Evolutionary conservation across 805 yeast genomes (phyloP).

Genomic region (Wickerhamomyces subpelliculosus): DNA sequence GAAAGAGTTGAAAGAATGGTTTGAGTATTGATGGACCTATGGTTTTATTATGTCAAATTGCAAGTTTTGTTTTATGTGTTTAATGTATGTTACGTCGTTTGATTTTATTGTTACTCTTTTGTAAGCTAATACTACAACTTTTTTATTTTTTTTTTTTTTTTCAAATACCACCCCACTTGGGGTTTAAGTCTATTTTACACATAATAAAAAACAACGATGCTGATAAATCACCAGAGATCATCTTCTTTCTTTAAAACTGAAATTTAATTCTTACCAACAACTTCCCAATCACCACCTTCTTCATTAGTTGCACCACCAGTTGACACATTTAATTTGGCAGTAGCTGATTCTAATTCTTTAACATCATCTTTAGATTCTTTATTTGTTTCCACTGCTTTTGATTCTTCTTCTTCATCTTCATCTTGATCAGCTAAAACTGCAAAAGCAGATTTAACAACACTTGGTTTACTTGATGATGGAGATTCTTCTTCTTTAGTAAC

Average conservation of each 20-base stretch:
- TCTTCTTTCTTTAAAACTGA: too few relatives aligned
- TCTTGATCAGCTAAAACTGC: slow-evolving; percentile 45
- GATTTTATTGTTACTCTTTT: background rate
- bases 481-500: slow-evolving; percentile 5
- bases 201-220: too few relatives aligned
- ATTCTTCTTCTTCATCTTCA: slow-evolving; percentile 39
- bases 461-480: too few relatives aligned
- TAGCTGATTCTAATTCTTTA: slow-evolving; percentile 27
- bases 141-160: background rate
- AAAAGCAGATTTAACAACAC: slow-evolving; percentile 38
- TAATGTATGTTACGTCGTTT: background rate
- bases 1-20: slow-evolving; percentile 4
- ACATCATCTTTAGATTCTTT: slow-evolving; percentile 10
- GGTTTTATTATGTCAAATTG: background rate
- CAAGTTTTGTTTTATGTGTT: background rate
- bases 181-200: slow-evolving; percentile 1
- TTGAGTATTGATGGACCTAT: background rate
- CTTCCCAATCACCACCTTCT: slow-evolving; percentile 36
- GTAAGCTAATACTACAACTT: background rate
- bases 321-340: slow-evolving; percentile 35
- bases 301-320: too few relatives aligned
- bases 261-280: slow-evolving; percentile 31
- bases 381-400: slow-evolving; percentile 5
- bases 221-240: too few relatives aligned
- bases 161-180: background rate